These are phyloP conservation scores for Scedosporium dehoogii DNA, from an alignment of 2,329 filamentous ascomycete genomes.

Conservation along the genomic window DNA sequence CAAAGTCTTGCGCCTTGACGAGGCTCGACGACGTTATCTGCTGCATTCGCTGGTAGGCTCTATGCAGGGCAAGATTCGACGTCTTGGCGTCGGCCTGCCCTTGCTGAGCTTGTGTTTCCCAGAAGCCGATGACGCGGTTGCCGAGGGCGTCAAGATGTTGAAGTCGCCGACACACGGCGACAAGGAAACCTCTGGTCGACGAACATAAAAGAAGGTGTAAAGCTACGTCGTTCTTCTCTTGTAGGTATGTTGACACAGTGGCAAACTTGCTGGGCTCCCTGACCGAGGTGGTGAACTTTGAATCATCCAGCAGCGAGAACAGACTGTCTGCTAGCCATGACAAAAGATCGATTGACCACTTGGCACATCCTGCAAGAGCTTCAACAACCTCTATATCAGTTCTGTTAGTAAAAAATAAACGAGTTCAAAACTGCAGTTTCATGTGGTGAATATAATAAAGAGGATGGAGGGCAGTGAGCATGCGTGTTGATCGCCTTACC, in stretches of 20 bases:
- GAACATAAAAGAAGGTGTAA: constrained; percentile 62
- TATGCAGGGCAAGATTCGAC: constrained; percentile 43
- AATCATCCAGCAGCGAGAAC: constrained; percentile 44
- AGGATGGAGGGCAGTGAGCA: background rate
- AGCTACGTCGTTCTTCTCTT: constrained; percentile 44
- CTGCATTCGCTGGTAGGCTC: constrained; percentile 45
- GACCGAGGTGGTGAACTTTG: constrained; percentile 40
- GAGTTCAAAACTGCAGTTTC: no score
- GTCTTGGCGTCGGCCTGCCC: constrained; percentile 29
- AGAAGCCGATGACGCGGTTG: constrained; percentile 39
- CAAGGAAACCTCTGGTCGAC: constrained; percentile 62
- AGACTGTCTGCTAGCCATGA: constrained; percentile 52
- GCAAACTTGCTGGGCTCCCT: constrained; percentile 30
- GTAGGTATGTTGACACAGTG: constrained; percentile 41
- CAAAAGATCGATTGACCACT: constrained; percentile 67
- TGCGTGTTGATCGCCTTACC: constrained; percentile 17
- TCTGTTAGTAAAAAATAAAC: constrained; percentile 8
- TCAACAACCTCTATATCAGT: constrained; percentile 53
- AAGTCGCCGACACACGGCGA: constrained; percentile 57
- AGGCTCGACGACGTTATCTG: constrained; percentile 38
- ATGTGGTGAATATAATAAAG: no score
- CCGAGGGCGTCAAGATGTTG: constrained; percentile 43
- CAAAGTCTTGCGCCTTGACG: constrained; percentile 51
- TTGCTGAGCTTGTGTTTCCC: constrained; percentile 31
- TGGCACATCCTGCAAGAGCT: constrained; percentile 62